These are phyloP conservation scores for Ceratobasidium sp. DNA, from an alignment of 1,284 basidiomycete species.

Conservation along the genomic window DNA sequence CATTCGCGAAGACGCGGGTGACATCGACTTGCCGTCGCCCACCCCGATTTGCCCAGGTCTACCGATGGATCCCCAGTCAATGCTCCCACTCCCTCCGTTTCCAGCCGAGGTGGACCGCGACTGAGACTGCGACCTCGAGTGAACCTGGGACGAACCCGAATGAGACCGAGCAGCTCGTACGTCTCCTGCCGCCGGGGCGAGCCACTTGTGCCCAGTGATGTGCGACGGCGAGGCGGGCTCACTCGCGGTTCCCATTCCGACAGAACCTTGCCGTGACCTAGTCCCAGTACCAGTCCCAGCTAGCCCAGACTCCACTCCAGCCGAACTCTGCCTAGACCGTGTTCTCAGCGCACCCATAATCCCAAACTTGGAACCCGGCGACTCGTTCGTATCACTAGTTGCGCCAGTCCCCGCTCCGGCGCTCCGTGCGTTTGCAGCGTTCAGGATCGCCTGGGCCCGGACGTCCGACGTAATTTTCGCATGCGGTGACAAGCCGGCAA, in stretches of 20 bases:
- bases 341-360: conserved; percentile 24
- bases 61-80: neutral
- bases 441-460: conserved; percentile 15
- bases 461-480: conserved; percentile 1
- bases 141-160: conserved; percentile 19
- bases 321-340: conserved; percentile 19
- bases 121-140: conserved; percentile 26
- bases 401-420: neutral
- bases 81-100: neutral
- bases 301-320: neutral
- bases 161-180: neutral
- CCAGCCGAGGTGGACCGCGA: conserved; percentile 31
- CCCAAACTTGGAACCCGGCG: neutral
- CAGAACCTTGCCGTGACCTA: neutral
- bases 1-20: conserved; percentile 32
- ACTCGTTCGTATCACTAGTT: conserved; percentile 3
- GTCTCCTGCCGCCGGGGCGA: neutral
- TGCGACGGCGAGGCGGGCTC: conserved; percentile 35
- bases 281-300: neutral
- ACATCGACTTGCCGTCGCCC: conserved; percentile 21
- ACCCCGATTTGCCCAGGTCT: neutral
- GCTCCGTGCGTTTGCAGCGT: conserved; percentile 11
- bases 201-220: neutral
- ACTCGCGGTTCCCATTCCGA: conserved; percentile 18
- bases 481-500: neutral